Evolutionary conservation across 2,329 filamentous ascomycete genomes (phyloP).

Genomic region (Pseudohalonectria lignicola): DNA sequence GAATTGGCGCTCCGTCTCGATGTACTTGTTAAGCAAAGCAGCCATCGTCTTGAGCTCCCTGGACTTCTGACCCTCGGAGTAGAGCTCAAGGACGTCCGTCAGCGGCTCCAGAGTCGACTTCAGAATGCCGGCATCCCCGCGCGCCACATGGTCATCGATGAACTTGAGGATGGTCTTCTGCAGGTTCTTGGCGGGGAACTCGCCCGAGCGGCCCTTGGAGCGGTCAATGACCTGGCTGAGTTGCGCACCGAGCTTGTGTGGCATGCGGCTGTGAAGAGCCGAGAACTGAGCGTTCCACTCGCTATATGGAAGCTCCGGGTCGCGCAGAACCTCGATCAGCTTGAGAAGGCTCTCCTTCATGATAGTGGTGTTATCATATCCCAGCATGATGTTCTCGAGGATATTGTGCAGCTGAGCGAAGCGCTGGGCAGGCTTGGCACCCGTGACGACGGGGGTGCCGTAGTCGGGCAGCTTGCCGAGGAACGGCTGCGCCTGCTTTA

Average conservation of each 20-base stretch:
- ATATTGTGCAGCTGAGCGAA: constrained; percentile 69
- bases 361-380: constrained; percentile 95
- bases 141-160: constrained; percentile 71
- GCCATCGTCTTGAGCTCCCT: constrained; percentile 81
- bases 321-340: constrained; percentile 78
- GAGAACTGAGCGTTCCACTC: constrained; percentile 96
- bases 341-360: constrained; percentile 82
- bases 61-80: constrained; percentile 77
- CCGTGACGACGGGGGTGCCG: constrained; percentile 76
- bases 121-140: constrained; percentile 62
- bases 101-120: constrained; percentile 66
- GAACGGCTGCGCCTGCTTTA: constrained; percentile 95
- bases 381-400: constrained; percentile 77
- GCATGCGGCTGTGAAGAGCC: constrained; percentile 94
- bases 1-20: constrained; percentile 76
- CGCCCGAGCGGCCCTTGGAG: constrained; percentile 62
- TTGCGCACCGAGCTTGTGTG: constrained; percentile 75
- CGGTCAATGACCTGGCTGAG: constrained; percentile 82
- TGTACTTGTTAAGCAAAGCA: constrained; percentile 70
- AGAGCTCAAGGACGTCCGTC: constrained; percentile 65
- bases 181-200: constrained; percentile 88
- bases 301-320: constrained; percentile 86
- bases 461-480: constrained; percentile 80
- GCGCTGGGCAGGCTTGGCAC: constrained; percentile 82
- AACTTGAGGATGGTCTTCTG: constrained; percentile 79